Evolutionary conservation across 208 protist species (phyloP).

Genomic region (Acanthamoeba quina): DNA sequence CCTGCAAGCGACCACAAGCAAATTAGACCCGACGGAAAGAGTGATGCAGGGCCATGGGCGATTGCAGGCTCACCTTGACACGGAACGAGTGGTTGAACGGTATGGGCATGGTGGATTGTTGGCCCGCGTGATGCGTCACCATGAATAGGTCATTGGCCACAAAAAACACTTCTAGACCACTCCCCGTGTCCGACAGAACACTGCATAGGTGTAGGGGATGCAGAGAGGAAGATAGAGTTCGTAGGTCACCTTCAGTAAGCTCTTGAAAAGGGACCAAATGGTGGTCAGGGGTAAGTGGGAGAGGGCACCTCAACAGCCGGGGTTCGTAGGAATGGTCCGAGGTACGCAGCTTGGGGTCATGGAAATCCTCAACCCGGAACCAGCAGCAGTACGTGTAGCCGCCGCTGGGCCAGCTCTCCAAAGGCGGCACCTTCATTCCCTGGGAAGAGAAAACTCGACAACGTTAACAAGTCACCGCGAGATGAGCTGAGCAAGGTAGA

Average conservation of each 20-base stretch:
- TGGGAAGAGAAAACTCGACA: not conserved
- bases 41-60: not conserved
- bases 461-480: too few species aligned
- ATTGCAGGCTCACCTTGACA: slow-evolving; percentile 17
- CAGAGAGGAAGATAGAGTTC: too few species aligned
- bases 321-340: slow-evolving; percentile 25
- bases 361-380: slow-evolving; percentile 20
- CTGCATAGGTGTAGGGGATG: too few species aligned
- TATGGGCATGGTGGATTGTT: not conserved
- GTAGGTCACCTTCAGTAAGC: too few species aligned
- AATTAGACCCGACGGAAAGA: not conserved
- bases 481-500: not conserved
- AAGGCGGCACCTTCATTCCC: slow-evolving; percentile 20
- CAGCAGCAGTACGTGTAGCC: slow-evolving; percentile 30
- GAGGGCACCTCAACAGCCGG: not conserved
- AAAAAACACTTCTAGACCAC: too few species aligned
- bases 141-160: too few species aligned
- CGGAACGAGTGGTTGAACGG: slow-evolving; percentile 44
- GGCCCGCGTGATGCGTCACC: too few species aligned
- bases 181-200: too few species aligned
- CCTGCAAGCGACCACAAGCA: not conserved
- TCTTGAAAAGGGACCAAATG: not conserved
- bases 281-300: not conserved
- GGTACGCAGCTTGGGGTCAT: slow-evolving; percentile 15
- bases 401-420: not conserved